Conservation (phyloP, 139 green algal genomes). For the Chlamydomonas schloesseri region DNA sequence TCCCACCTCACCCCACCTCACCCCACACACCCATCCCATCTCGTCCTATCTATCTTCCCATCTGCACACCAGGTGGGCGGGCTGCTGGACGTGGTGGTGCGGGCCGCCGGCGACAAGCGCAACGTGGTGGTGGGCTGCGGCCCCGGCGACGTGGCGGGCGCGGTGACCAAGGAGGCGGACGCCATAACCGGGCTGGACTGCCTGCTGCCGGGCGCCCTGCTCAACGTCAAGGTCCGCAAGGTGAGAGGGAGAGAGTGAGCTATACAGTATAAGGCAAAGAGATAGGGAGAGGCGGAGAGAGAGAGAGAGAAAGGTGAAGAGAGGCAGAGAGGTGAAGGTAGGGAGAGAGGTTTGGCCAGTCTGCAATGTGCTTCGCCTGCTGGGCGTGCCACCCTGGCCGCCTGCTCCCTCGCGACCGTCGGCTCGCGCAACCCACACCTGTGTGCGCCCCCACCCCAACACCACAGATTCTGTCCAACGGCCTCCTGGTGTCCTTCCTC, state of each 20-base stretch:
- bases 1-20: background rate
- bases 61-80: conserved; percentile 36
- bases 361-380: background rate
- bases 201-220: conserved; percentile 85
- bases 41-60: background rate
- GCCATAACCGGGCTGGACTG: conserved; percentile 54
- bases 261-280: too few species aligned
- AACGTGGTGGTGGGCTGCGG: conserved; percentile 32
- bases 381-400: too few species aligned
- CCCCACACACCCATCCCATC: background rate
- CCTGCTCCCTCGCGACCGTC: too few species aligned
- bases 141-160: conserved; percentile 15
- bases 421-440: too few species aligned
- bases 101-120: conserved; percentile 26
- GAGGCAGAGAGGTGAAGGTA: background rate
- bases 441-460: too few species aligned
- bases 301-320: background rate
- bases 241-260: background rate
- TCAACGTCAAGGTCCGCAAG: conserved; percentile 70
- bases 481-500: conserved; percentile 88
- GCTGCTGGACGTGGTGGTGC: conserved; percentile 72
- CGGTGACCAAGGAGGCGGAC: background rate
- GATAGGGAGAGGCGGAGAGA: background rate
- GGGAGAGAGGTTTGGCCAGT: too few species aligned
- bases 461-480: conserved; percentile 79